phyloP scores from a whole-genome alignment of 2,329 filamentous ascomycete genomes.

The Botrytis sinoallii region DNA sequence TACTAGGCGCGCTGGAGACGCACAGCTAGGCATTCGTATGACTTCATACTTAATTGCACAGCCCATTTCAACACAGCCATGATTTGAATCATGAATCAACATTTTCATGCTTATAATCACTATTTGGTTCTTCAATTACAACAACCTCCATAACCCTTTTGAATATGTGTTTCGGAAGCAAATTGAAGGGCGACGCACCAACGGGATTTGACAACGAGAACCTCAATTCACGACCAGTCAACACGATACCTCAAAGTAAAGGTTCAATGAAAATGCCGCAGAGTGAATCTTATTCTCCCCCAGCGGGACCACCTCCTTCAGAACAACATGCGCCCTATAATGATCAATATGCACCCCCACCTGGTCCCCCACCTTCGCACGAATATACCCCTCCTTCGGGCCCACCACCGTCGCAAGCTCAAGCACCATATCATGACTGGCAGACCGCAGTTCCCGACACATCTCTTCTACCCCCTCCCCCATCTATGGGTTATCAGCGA shows the following conservation, averaged over 20 bases:
- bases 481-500: slow-evolving; percentile 60
- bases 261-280: slow-evolving; percentile 32
- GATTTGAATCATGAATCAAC: neutral
- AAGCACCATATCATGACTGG: slow-evolving; percentile 61
- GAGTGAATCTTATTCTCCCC: slow-evolving; percentile 35
- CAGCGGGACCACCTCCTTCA: slow-evolving; percentile 31
- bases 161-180: slow-evolving; percentile 35
- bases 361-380: slow-evolving; percentile 39
- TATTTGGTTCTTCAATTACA: neutral
- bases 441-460: slow-evolving; percentile 68
- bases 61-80: neutral
- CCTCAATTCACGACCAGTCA: slow-evolving; percentile 30
- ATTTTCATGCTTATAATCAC: neutral
- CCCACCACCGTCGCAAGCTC: slow-evolving; percentile 37
- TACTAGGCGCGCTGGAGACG: neutral
- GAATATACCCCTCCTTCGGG: slow-evolving; percentile 42
- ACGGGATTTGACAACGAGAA: slow-evolving; percentile 19
- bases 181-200: slow-evolving; percentile 29
- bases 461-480: slow-evolving; percentile 68
- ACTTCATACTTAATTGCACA: neutral
- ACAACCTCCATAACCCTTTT: neutral
- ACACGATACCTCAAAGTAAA: slow-evolving; percentile 22
- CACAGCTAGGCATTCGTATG: neutral
- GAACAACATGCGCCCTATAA: slow-evolving; percentile 35
- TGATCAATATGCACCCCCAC: slow-evolving; percentile 22